phyloP scores from a whole-genome alignment of 73 alveolate genomes.

The Paramecium biaurelia region DNA sequence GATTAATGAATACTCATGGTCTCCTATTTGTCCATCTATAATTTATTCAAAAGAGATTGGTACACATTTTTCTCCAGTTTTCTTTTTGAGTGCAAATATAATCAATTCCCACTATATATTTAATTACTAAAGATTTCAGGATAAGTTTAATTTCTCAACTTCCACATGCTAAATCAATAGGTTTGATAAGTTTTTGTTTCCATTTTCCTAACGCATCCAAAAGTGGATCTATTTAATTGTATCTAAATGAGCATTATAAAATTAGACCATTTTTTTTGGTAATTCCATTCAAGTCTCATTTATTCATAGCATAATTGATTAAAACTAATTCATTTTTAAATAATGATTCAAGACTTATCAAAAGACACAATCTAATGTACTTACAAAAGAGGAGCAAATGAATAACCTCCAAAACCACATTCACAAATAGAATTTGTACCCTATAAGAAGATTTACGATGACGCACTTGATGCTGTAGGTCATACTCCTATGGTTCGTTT shows the following conservation, averaged over 20 bases:
- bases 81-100: not conserved
- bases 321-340: not conserved
- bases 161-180: not conserved
- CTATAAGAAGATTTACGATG: slow-evolving; percentile 59
- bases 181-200: not conserved
- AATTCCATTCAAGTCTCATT: not conserved
- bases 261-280: not conserved
- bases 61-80: not conserved
- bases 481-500: slow-evolving; percentile 93
- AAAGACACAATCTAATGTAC: slow-evolving; percentile 35
- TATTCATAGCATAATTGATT: not conserved
- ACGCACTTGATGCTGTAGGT: slow-evolving; percentile 81
- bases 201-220: not conserved
- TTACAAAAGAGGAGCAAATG: slow-evolving; percentile 23
- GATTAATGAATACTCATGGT: not conserved
- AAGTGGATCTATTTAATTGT: not conserved
- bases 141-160: not conserved
- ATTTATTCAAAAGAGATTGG: not conserved
- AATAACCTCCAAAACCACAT: slow-evolving; percentile 5
- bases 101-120: too few species aligned
- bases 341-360: slow-evolving; percentile 14
- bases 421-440: slow-evolving; percentile 11
- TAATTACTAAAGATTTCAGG: not conserved
- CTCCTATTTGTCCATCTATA: not conserved
- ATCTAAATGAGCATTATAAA: too few species aligned